Base-by-base conservation (phyloP, 768 basidiomycete genomes). In the Imleria badia region DNA sequence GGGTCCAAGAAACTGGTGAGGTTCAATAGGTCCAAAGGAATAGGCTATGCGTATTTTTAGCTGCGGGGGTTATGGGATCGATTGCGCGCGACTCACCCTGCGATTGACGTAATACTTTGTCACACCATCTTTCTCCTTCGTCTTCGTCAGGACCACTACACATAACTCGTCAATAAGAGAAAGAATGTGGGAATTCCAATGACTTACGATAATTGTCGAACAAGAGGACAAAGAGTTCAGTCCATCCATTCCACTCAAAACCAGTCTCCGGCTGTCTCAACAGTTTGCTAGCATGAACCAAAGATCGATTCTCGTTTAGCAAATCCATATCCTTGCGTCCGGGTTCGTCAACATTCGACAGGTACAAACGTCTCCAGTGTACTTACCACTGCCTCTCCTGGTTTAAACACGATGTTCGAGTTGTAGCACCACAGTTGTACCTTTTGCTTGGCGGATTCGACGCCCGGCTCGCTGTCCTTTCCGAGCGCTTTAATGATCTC, bases 141-240 rank as follows among this genome's bases (percentile, higher is more conserved):
- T 74, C 67, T 95, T 95, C 13, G 92, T 93, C 81, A 94, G 82
- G 33, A 95, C 91, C 70, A 95, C 94, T 94, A 64, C 7, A 60
- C 22, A 45, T 14, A 17, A 22, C 31, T 17, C 20, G 29, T 68
- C 35, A 74, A 41, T 19, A 41, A 22, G n/a, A 44, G n/a, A 29
- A 13, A 11, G 15, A 20, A 15, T 0, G 15, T 8, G 22, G 0
- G 26, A 23, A 26, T 31, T 11, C 35, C n/a, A 15, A 14, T 26
- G 14, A 73, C 91, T 71, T 55, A 93, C 94, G 71, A 63, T 98
- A 99, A 64, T 98, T 94, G 71, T 99, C 97, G 62, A 99, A 97
- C 3, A 99, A 75, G 49, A 98, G 77, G 9, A 96, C 88, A 58
- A 87, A 89, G 8, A 96, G 79, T 70, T 98, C 94, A 41, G 84